These are phyloP conservation scores for Fusarium sp. DNA, from an alignment of 2,329 filamentous ascomycete species.

Conservation along the genomic window DNA sequence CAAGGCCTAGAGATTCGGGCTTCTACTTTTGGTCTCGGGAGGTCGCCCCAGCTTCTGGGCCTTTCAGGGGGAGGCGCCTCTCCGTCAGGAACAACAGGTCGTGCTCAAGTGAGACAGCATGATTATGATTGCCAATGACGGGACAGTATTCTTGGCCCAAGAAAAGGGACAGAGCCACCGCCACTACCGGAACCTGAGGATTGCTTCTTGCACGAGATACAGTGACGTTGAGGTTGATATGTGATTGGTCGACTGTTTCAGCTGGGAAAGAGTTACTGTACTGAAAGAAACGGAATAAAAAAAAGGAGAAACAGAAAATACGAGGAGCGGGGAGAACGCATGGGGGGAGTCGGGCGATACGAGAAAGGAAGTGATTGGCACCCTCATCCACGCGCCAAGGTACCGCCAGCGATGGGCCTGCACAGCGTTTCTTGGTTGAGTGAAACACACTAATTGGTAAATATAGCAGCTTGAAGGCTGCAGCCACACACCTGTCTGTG, in stretches of 20 bases:
- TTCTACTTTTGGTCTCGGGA: neutral
- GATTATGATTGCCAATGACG: neutral
- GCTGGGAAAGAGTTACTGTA: neutral
- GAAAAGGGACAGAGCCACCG: neutral
- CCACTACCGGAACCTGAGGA: neutral
- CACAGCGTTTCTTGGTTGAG: neutral
- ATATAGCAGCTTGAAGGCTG: constrained; percentile 24
- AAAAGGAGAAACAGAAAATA: constrained; percentile 14
- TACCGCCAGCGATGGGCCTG: neutral
- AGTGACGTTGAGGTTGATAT: neutral
- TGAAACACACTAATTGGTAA: constrained; percentile 18
- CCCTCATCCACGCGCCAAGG: constrained; percentile 18
- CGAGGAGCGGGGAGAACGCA: constrained; percentile 14
- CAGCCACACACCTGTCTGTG: constrained; percentile 14
- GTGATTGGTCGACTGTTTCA: neutral
- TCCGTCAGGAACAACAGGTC: neutral
- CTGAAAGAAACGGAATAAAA: neutral
- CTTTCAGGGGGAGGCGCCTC: constrained; percentile 9
- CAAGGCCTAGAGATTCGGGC: constrained; percentile 7
- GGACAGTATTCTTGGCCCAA: neutral
- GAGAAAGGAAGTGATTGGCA: constrained; percentile 32
- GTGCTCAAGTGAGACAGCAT: constrained; percentile 19
- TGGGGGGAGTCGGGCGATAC: constrained; percentile 15
- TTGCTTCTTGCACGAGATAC: neutral
- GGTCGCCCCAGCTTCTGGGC: constrained; percentile 4